Evolutionary conservation across 2,329 filamentous ascomycete genomes (phyloP).

Genomic region (Cadophora luteo-olivacea): DNA sequence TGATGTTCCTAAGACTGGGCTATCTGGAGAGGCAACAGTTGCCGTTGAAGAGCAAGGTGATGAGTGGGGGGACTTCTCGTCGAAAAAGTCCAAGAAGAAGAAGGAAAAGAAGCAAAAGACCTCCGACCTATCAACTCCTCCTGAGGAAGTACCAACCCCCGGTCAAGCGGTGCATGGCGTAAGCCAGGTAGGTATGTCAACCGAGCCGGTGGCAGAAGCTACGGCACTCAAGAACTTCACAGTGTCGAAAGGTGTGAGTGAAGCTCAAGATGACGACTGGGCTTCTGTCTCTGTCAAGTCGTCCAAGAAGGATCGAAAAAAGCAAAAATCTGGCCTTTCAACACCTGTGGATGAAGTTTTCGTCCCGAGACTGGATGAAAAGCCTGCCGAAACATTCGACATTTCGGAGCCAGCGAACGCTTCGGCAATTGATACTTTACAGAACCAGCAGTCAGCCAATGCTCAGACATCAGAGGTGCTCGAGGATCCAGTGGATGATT

Average conservation of each 20-base stretch:
- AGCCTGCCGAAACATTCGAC: not conserved
- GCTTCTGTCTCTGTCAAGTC: conserved; percentile 2
- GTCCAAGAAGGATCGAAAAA: conserved; percentile 19
- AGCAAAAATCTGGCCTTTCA: conserved; percentile 15
- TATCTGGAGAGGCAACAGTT: not conserved
- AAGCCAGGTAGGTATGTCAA: not conserved
- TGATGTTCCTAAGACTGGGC: not conserved
- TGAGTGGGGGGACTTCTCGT: conserved; percentile 27
- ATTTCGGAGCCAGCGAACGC: not conserved
- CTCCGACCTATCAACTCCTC: not conserved
- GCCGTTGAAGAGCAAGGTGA: conserved; percentile 25
- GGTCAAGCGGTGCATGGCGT: not conserved
- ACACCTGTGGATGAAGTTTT: conserved; percentile 7
- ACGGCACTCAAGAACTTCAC: not conserved
- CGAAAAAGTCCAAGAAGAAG: conserved; percentile 29
- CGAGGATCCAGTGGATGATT: conserved; percentile 27
- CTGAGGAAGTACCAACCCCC: not conserved
- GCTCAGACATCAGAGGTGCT: not conserved
- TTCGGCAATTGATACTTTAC: not conserved
- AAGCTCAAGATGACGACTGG: conserved; percentile 13
- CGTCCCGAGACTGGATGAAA: not conserved
- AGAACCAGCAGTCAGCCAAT: not conserved
- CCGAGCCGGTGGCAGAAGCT: not conserved
- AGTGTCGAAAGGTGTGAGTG: not conserved
- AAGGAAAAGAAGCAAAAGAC: conserved; percentile 38